Base-by-base conservation (phyloP, 2,329 filamentous ascomycete species). In the Pseudogymnoascus sp. region DNA sequence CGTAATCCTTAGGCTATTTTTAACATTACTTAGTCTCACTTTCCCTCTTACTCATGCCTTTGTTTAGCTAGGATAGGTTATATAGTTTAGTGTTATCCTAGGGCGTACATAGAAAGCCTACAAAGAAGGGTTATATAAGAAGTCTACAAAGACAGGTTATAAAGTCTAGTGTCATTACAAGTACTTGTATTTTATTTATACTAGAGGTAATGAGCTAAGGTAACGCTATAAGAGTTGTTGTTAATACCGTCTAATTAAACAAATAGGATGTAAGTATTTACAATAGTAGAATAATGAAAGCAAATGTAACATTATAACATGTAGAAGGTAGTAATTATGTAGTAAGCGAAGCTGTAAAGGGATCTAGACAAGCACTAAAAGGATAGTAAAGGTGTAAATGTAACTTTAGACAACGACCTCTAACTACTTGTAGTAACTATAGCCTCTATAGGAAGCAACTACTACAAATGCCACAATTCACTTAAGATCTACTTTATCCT, bases 401-500 rank as follows among this genome's bases (percentile, higher is more conserved):
- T 42, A 42, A 42, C 38, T 42, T 42, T 1, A 17, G 38, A 42
- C 38, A 21, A 42, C 38, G 9, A 42, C 38, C 38, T 42, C 38
- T 17, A 42, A 3, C 50, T 59, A 59, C 26, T 59, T 15, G 29
- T 29, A 26, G 13, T 62, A 62, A 33, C n/a, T 35, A 4, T 11
- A 62, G 21, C 23, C 38, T 62, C 11, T 62, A 13, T 23, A n/a
- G 19, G 37, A 19, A 10, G 42, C 4, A 17, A 62, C 60, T 50
- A 15, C 38, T 10, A 40, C 60, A 2, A 62, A 9, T 26, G 1
- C 38, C 26, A 21, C 42, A 21, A 62, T 59, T 40, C 60, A 62
- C 38, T 29, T 56, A 10, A 62, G 38, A 21, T 56, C 40, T 26
- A 13, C 38, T 31, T 62, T 62, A 9, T 37, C 23, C 60, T 64